Conservation (phyloP, 805 yeast species). For the Wickerhamiella shivajii region DNA sequence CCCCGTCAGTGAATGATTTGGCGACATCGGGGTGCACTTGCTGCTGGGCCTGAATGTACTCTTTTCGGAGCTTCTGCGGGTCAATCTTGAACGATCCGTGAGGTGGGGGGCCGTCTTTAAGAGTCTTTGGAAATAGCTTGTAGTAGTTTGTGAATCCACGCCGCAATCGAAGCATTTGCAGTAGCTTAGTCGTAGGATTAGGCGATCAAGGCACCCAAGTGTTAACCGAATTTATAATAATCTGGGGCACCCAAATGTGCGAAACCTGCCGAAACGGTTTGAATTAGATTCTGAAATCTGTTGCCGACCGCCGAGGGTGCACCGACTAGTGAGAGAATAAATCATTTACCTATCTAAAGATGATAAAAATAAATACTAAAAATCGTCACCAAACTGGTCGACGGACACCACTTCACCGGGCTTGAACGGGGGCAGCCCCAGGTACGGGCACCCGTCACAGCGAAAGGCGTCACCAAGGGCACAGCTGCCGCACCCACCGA, state of each 20-base stretch:
- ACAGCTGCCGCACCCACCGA: conserved; percentile 94
- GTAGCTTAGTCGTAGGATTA: too few species aligned
- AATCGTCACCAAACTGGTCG: conserved; percentile 29
- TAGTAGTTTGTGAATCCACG: conserved; percentile 29
- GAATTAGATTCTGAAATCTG: too few species aligned
- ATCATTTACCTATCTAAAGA: not conserved
- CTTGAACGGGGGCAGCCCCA: conserved; percentile 95
- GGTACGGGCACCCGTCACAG: conserved; percentile 95
- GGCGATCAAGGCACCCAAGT: too few species aligned
- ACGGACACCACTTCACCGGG: conserved; percentile 86
- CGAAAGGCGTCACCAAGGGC: conserved; percentile 96
- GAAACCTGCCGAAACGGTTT: too few species aligned
- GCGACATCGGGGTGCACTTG: conserved; percentile 67
- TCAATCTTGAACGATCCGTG: conserved; percentile 45
- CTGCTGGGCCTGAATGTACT: conserved; percentile 60
- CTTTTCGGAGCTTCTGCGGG: conserved; percentile 44
- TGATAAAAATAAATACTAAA: conserved; percentile 9
- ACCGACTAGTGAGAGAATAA: too few species aligned
- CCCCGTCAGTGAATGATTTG: conserved; percentile 18
- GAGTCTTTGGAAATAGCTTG: conserved; percentile 58
- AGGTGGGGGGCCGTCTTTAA: conserved; percentile 53
- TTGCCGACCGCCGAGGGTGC: too few species aligned
- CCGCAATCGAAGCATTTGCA: conserved; percentile 1
- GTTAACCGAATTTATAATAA: too few species aligned
- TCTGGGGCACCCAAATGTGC: too few species aligned